These are phyloP conservation scores for Backusella westeae DNA, from an alignment of 192 early-diverging fungal genomes.

Conservation along the genomic window DNA sequence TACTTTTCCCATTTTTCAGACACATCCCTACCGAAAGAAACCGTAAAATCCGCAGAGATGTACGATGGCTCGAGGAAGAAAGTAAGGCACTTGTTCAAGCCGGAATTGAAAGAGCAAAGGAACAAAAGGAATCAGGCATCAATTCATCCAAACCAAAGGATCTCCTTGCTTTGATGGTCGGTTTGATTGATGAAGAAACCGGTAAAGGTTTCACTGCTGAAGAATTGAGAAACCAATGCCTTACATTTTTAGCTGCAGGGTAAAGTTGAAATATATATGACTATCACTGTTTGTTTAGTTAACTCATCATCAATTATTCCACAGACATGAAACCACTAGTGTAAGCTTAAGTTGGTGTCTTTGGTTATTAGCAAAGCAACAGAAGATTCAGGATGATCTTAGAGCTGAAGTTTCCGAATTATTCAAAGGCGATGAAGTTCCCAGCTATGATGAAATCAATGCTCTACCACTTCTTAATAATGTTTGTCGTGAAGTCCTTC, in stretches of 20 bases:
- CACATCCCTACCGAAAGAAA: slow-evolving; percentile 30
- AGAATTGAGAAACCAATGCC: slow-evolving; percentile 52
- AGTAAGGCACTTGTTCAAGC: slow-evolving; percentile 37
- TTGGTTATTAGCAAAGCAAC: slow-evolving; percentile 46
- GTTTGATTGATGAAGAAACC: slow-evolving; percentile 39
- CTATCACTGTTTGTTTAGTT: not conserved
- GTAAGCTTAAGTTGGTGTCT: slow-evolving; percentile 49
- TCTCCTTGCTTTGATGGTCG: slow-evolving; percentile 44
- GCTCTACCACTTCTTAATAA: slow-evolving; percentile 46
- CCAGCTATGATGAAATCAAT: slow-evolving; percentile 49
- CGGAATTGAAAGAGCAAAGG: slow-evolving; percentile 24
- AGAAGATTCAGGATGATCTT: slow-evolving; percentile 39
- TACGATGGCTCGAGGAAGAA: slow-evolving; percentile 32
- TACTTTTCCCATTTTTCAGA: slow-evolving; percentile 31
- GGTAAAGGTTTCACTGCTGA: slow-evolving; percentile 38
- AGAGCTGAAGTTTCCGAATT: slow-evolving; percentile 46
- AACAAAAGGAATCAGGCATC: not conserved
- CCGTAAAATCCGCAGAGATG: slow-evolving; percentile 6
- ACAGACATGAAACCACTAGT: slow-evolving; percentile 54
- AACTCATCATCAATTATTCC: not conserved
- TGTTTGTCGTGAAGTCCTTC: slow-evolving; percentile 50
- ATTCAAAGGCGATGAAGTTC: slow-evolving; percentile 31
- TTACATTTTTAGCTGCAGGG: slow-evolving; percentile 60
- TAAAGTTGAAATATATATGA: slow-evolving; percentile 5
- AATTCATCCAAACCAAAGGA: slow-evolving; percentile 29